Percentiles rank a stretch among this genome's conserved stretches.
Evolutionary conservation across 371 early-diverging fungal species (phyloP).

Genomic region (Dichotomocladium elegans): DNA sequence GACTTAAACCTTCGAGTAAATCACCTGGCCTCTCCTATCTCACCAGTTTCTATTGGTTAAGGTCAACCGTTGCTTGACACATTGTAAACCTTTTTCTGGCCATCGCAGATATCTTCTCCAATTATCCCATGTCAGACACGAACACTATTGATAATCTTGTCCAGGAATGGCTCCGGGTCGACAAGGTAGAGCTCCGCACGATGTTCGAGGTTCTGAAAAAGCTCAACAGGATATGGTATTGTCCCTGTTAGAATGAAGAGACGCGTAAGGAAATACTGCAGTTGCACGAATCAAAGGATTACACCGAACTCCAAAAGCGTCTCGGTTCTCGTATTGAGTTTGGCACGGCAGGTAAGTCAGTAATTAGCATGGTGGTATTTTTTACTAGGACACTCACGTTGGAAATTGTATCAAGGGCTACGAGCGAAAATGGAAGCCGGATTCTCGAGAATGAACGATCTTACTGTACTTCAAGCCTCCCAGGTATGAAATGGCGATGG

Average conservation of each 20-base stretch:
- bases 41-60: too few relatives aligned
- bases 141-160: constrained; percentile 23
- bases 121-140: constrained; percentile 1
- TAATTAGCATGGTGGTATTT: background rate
- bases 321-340: constrained; percentile 80
- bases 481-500: constrained; percentile 45
- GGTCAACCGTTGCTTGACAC: too few relatives aligned
- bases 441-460: constrained; percentile 91
- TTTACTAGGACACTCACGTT: background rate
- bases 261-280: constrained; percentile 61
- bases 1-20: too few relatives aligned
- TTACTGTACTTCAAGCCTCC: constrained; percentile 90
- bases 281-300: constrained; percentile 50
- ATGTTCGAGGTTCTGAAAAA: background rate
- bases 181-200: constrained; percentile 50
- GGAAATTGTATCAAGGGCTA: constrained; percentile 51
- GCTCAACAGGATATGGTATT: background rate
- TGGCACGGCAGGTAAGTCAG: constrained; percentile 77
- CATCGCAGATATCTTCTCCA: too few relatives aligned
- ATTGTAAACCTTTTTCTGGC: too few relatives aligned
- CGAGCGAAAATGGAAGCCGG: constrained; percentile 95
- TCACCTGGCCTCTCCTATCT: too few relatives aligned
- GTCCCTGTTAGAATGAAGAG: constrained; percentile 57
- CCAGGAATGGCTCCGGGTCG: constrained; percentile 70
- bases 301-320: constrained; percentile 56